These are phyloP conservation scores for Hebeloma cylindrosporum DNA, from an alignment of 768 basidiomycete species.

Conservation along the genomic window DNA sequence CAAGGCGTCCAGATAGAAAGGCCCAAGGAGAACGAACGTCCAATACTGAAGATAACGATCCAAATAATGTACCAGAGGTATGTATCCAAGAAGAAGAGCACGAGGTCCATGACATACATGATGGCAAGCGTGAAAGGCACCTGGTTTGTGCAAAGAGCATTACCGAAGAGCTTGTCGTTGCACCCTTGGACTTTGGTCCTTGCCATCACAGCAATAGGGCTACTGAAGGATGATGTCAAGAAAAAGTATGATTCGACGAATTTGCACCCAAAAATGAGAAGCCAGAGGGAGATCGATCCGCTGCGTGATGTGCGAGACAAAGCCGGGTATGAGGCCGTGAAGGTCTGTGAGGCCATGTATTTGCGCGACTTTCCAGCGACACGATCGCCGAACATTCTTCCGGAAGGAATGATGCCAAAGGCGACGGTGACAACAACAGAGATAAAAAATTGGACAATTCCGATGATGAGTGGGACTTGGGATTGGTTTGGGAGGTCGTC, in stretches of 20 bases:
- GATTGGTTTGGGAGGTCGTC: conserved; percentile 60
- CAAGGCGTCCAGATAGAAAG: conserved; percentile 99
- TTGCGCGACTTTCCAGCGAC: conserved; percentile 97
- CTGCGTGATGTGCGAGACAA: conserved; percentile 70
- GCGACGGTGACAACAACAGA: conserved; percentile 79
- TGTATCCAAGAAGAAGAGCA: conserved; percentile 98
- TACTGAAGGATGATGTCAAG: conserved; percentile 94
- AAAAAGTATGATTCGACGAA: conserved; percentile 98
- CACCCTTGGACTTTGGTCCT: conserved; percentile 92
- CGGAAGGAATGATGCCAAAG: conserved; percentile 91
- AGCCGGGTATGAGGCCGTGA: conserved; percentile 94
- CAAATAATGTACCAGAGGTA: conserved; percentile 99
- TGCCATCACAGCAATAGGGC: conserved; percentile 95
- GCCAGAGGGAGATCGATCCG: conserved; percentile 86
- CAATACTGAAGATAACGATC: conserved; percentile 93
- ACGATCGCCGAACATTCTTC: conserved; percentile 98
- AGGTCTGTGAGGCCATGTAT: conserved; percentile 98
- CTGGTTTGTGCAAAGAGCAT: conserved; percentile 83
- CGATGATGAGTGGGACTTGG: conserved; percentile 85
- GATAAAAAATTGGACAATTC: conserved; percentile 91
- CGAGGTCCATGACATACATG: conserved; percentile 99
- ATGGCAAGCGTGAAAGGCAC: conserved; percentile 92
- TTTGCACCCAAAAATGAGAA: conserved; percentile 95
- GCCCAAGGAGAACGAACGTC: conserved; percentile 87
- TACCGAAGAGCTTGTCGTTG: conserved; percentile 80